Percentiles rank a stretch among this genome's conserved stretches.
Conservation (phyloP, 75 land plant species). For the Pinus albicaulis region DNA sequence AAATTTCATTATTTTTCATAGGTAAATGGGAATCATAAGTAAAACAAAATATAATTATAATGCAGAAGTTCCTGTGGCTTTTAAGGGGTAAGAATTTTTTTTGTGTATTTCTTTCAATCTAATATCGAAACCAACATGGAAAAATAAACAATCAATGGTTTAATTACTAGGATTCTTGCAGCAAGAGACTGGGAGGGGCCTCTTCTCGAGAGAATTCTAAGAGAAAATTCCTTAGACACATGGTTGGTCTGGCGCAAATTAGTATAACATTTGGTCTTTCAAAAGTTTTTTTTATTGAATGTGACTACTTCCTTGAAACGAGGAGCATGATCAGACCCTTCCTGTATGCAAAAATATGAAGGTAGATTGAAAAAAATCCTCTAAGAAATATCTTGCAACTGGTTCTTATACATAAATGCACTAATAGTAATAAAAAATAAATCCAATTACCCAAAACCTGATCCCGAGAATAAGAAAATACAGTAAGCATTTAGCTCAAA, state of each 20-base stretch:
- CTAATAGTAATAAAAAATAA: no score
- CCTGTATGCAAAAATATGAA: constrained; percentile 75
- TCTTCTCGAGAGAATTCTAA: constrained; percentile 54
- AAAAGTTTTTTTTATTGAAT: constrained; percentile 76
- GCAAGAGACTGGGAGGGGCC: constrained; percentile 60
- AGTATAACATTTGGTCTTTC: constrained; percentile 70
- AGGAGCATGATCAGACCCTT: constrained; percentile 88
- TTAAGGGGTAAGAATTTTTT: no score
- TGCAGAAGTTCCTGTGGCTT: no score
- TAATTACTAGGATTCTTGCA: constrained; percentile 32
- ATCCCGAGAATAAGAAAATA: no score
- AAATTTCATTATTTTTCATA: no score
- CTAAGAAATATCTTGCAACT: constrained; percentile 84
- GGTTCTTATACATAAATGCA: constrained; percentile 74
- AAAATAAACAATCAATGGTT: no score
- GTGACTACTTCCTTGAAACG: constrained; percentile 80
- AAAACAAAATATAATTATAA: no score
- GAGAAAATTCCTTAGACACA: constrained; percentile 79
- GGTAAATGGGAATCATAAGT: no score
- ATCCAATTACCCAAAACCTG: no score
- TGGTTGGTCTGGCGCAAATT: constrained; percentile 84
- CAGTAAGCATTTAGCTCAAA: no score
- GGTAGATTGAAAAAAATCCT: constrained; percentile 87
- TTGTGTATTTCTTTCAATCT: no score
- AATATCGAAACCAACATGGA: no score